phyloP scores from a whole-genome alignment of 2,329 filamentous ascomycete genomes.

The Ceratocystis destructans region DNA sequence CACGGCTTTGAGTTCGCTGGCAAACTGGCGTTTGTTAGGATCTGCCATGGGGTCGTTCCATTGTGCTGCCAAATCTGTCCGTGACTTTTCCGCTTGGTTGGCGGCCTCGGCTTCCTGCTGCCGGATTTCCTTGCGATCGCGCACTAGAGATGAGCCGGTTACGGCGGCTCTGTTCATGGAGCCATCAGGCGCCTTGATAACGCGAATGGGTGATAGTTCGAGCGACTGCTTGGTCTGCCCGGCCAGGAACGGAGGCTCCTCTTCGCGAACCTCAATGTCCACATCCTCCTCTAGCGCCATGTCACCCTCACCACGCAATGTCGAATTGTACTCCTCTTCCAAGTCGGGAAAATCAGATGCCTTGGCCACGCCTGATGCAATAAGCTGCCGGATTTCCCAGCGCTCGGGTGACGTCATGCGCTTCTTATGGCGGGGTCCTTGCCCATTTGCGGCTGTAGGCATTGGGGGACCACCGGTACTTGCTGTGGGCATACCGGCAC shows the following conservation, averaged over 20 bases:
- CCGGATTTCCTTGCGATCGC: conserved; percentile 76
- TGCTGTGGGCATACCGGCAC: conserved; percentile 27
- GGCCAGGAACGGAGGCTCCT: conserved; percentile 89
- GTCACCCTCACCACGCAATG: conserved; percentile 69
- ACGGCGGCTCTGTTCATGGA: conserved; percentile 94
- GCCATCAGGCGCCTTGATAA: conserved; percentile 96
- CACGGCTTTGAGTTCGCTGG: conserved; percentile 60
- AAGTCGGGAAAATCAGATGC: conserved; percentile 89
- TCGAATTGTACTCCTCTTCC: conserved; percentile 84
- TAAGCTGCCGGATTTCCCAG: conserved; percentile 95
- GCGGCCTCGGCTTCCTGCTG: conserved; percentile 74
- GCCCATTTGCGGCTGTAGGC: conserved; percentile 9
- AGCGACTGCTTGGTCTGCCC: conserved; percentile 95
- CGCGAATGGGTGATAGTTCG: conserved; percentile 85
- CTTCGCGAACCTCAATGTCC: conserved; percentile 90
- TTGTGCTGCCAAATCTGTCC: conserved; percentile 73
- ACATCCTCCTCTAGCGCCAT: conserved; percentile 93
- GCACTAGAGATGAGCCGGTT: conserved; percentile 75
- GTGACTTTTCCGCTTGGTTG: conserved; percentile 52
- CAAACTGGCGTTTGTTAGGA: conserved; percentile 75
- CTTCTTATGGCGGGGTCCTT: conserved; percentile 56
- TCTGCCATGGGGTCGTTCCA: conserved; percentile 97
- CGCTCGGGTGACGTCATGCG: conserved; percentile 90
- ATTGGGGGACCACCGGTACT: conserved; percentile 24
- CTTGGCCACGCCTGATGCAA: conserved; percentile 85